Evolutionary conservation across 768 basidiomycete genomes (phyloP).

Genomic region (Melanogaster broomeanus): DNA sequence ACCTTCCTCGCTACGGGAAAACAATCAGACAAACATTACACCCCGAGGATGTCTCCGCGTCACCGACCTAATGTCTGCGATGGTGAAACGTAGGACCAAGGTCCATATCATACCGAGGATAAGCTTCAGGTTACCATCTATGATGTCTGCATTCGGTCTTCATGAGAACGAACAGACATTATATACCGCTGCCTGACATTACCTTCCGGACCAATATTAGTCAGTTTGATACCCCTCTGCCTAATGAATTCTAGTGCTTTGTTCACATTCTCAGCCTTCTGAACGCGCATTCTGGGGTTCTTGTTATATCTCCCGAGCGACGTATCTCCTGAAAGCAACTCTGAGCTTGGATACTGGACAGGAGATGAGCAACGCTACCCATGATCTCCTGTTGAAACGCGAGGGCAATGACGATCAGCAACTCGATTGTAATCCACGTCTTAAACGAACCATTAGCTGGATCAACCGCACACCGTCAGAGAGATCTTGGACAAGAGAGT

Average conservation of each 20-base stretch:
- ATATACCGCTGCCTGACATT: constrained; percentile 6
- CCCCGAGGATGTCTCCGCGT: background rate
- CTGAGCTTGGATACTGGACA: constrained; percentile 9
- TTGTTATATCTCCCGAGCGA: constrained; percentile 96
- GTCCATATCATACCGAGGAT: constrained; percentile 99
- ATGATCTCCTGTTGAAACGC: constrained; percentile 80
- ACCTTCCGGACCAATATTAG: constrained; percentile 98
- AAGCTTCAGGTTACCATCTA: constrained; percentile 97
- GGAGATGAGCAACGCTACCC: constrained; percentile 50
- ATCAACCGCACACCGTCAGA: constrained; percentile 95
- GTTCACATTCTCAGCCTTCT: constrained; percentile 98
- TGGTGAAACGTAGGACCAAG: constrained; percentile 94
- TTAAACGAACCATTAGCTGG: constrained; percentile 77
- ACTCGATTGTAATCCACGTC: background rate
- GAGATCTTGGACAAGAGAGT: constrained; percentile 85
- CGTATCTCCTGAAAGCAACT: constrained; percentile 61
- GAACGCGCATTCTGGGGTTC: constrained; percentile 87
- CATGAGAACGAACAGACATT: constrained; percentile 1
- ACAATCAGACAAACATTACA: constrained; percentile 9
- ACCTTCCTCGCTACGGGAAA: constrained; percentile 81
- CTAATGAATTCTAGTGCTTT: constrained; percentile 96
- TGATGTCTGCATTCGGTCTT: constrained; percentile 69
- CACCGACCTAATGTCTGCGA: constrained; percentile 93
- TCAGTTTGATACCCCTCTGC: constrained; percentile 90
- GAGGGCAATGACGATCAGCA: constrained; percentile 5